phyloP scores from a whole-genome alignment of 2,329 filamentous ascomycete genomes.

The Akanthomyces uredinophilus region DNA sequence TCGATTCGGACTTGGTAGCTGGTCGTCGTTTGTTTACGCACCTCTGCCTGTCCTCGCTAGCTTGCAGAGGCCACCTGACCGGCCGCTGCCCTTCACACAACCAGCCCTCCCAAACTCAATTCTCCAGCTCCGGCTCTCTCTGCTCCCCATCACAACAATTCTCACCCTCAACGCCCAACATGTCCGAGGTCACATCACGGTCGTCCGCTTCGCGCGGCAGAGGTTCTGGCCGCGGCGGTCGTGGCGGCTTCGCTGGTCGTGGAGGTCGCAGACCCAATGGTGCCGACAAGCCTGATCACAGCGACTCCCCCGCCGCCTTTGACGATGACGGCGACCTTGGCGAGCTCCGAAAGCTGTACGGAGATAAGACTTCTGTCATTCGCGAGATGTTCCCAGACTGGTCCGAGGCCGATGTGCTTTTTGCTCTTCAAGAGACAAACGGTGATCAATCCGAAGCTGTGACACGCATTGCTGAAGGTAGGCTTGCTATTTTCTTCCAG shows the following conservation, averaged over 20 bases:
- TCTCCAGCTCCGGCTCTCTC: slow-evolving; percentile 26
- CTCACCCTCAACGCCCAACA: slow-evolving; percentile 40
- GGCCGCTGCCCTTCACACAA: slow-evolving; percentile 23
- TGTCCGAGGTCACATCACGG: slow-evolving; percentile 93
- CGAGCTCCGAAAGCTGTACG: slow-evolving; percentile 86
- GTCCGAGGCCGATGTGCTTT: slow-evolving; percentile 92
- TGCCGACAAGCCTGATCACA: slow-evolving; percentile 52
- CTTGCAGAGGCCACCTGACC: slow-evolving; percentile 35
- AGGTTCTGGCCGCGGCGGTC: slow-evolving; percentile 81
- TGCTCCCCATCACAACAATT: slow-evolving; percentile 18
- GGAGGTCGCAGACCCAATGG: slow-evolving; percentile 72
- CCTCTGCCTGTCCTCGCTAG: slow-evolving; percentile 16
- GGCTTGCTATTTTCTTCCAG: slow-evolving; percentile 17
- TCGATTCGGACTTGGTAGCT: slow-evolving; percentile 15
- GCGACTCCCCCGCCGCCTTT: slow-evolving; percentile 52
- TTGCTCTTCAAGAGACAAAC: slow-evolving; percentile 83
- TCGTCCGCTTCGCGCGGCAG: slow-evolving; percentile 80
- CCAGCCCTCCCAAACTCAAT: slow-evolving; percentile 17
- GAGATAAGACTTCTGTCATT: slow-evolving; percentile 70
- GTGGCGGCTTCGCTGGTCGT: slow-evolving; percentile 68
- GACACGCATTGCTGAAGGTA: slow-evolving; percentile 76
- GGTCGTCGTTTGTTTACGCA: slow-evolving; percentile 13
- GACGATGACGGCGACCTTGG: slow-evolving; percentile 87
- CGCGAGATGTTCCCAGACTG: slow-evolving; percentile 93
- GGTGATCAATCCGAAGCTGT: slow-evolving; percentile 72